Evolutionary conservation across 805 yeast genomes (phyloP).

Genomic region (Saccharomyces jurei): DNA sequence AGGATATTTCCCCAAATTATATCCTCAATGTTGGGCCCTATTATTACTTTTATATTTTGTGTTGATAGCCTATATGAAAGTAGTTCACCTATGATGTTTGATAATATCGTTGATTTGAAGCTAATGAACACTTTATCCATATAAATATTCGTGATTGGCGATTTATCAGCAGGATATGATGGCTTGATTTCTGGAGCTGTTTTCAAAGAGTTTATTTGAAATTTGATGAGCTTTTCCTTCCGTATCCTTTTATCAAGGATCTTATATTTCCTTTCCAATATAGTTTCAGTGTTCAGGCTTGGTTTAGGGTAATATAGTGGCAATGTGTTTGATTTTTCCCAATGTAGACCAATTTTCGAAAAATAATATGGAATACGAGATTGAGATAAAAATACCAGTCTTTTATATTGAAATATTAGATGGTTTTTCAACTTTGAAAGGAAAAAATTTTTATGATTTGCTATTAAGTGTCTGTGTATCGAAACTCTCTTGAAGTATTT

Average conservation of each 20-base stretch:
- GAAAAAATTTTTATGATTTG: not conserved
- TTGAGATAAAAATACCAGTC: not conserved
- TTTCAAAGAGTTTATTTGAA: not conserved
- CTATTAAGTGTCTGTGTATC: not conserved
- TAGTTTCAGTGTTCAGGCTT: not conserved
- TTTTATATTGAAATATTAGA: not conserved
- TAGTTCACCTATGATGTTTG: slow-evolving; percentile 58
- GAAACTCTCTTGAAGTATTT: slow-evolving; percentile 14
- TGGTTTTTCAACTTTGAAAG: not conserved
- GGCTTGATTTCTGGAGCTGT: not conserved
- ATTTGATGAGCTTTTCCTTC: not conserved
- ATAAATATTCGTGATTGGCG: not conserved
- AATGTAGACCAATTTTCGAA: not conserved
- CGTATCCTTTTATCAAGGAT: slow-evolving; percentile 13
- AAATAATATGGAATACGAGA: not conserved
- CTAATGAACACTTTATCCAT: slow-evolving; percentile 49
- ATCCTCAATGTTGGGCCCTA: slow-evolving; percentile 58
- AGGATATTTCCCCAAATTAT: slow-evolving; percentile 62
- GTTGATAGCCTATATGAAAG: slow-evolving; percentile 30
- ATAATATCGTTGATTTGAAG: slow-evolving; percentile 48
- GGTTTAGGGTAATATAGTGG: not conserved
- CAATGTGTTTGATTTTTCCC: not conserved
- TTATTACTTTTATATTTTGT: slow-evolving; percentile 35
- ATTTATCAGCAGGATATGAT: not conserved
- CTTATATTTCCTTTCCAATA: slow-evolving; percentile 9